Percentiles rank a stretch among this genome's conserved stretches.
These are phyloP conservation scores for Sporothrix variecibatus DNA, from an alignment of 2,329 filamentous ascomycete genomes.

Conservation along the genomic window DNA sequence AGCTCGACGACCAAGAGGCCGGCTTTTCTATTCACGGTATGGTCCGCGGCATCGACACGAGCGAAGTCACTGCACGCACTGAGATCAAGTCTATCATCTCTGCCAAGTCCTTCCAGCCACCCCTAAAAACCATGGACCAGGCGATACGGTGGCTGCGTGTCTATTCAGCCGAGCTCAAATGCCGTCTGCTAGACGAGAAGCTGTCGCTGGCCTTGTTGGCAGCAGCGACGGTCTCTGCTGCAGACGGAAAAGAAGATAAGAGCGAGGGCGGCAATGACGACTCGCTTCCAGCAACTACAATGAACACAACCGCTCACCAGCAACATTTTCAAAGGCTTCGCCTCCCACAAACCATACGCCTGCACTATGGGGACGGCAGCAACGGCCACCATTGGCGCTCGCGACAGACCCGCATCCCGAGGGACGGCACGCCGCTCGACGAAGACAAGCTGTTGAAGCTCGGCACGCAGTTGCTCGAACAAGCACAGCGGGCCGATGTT, in stretches of 20 bases:
- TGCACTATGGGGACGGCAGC: conserved; percentile 75
- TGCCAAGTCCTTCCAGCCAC: conserved; percentile 89
- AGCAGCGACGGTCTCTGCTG: conserved; percentile 18
- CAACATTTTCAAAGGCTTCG: conserved; percentile 66
- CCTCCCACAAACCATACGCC: conserved; percentile 78
- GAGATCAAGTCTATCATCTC: conserved; percentile 98
- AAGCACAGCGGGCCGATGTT: conserved; percentile 74
- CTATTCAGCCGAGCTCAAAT: conserved; percentile 88
- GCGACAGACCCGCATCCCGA: conserved; percentile 73
- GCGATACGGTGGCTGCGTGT: conserved; percentile 85
- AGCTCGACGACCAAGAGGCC: conserved; percentile 74
- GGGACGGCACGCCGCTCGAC: conserved; percentile 67
- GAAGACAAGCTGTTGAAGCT: conserved; percentile 73
- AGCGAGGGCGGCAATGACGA: conserved; percentile 9
- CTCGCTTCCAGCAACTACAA: not conserved
- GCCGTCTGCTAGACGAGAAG: conserved; percentile 85
- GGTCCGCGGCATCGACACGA: conserved; percentile 81
- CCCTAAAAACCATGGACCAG: conserved; percentile 75
- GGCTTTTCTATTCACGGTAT: conserved; percentile 83
- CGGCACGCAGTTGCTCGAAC: conserved; percentile 72
- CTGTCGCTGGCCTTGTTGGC: conserved; percentile 29
- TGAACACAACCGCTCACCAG: not conserved
- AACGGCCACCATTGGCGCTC: conserved; percentile 60
- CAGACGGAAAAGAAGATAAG: not conserved
- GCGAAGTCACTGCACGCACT: conserved; percentile 85